Base-by-base conservation (phyloP, 2,329 filamentous ascomycete genomes). In the Onygenales sp. region DNA sequence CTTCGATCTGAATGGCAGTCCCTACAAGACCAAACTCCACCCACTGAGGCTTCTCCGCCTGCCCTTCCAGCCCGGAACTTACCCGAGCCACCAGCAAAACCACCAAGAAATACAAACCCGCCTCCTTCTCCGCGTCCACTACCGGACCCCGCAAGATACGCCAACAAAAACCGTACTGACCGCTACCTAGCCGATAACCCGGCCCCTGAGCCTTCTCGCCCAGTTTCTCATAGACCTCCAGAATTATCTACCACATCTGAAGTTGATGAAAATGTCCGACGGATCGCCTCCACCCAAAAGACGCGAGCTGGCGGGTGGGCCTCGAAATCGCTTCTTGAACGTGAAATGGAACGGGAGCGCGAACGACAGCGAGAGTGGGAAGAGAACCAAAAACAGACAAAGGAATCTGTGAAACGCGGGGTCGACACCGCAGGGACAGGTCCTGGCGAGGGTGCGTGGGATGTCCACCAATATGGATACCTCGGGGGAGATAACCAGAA, bases 321-420 rank as follows among this genome's bases (percentile, higher is more conserved):
- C 0, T 78, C 75, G n/a, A 83, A 82, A 62, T 82, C 79, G 2
- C 72, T 85, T 1, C 72, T 85, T 3, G 81, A 84, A 62, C 77
- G 81, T 7, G 82, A 85, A 59, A 85, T 84, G 82, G 82, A 85
- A 63, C 78, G 80, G 17, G 82, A 85, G 62, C 76, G 82, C 13
- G 79, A 83, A 61, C 75, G 82, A 46, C 82, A 85, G 62, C 72
- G 75, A 39, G 82, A 85, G 56, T 85, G 82, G 82, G 82, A 85
- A 63, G 78, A 82, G 44, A 71, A 71, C 17, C 82, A 85, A 63
- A 73, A 78, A 51, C 73, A 70, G 13, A 71, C 75, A 1, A 69
- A 73, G 51, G 72, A 71, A 35, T 75, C 75, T 0, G 72, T 75
- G 1, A 70, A 73, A 42, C 62, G 65, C 2, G 73, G 72, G 10